These are phyloP conservation scores for Aspergillus hiratsukae DNA, from an alignment of 2,329 filamentous ascomycete species.

Conservation along the genomic window DNA sequence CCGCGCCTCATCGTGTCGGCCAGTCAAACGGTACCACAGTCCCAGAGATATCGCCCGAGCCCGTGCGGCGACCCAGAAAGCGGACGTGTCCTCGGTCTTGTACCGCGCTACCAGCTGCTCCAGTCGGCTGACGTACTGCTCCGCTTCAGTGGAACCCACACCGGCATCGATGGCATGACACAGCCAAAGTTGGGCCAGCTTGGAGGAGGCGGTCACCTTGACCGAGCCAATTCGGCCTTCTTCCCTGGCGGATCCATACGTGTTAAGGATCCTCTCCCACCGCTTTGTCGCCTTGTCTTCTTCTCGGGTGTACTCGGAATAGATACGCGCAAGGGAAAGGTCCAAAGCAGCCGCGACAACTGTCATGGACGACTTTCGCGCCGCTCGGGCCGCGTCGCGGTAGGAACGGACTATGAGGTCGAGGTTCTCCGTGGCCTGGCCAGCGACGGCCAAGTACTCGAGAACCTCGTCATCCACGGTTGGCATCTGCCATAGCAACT, in stretches of 20 bases:
- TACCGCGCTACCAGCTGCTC: slow-evolving; percentile 1
- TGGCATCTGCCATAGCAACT: neutral
- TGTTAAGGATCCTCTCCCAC: slow-evolving; percentile 9
- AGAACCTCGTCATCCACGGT: neutral
- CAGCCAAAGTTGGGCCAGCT: slow-evolving; percentile 2
- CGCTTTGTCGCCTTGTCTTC: slow-evolving; percentile 3
- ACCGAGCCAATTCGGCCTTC: neutral
- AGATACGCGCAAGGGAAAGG: slow-evolving; percentile 5
- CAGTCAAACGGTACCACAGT: slow-evolving; percentile 5
- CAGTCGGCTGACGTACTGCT: neutral
- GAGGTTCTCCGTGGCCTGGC: neutral
- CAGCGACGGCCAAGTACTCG: neutral
- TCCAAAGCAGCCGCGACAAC: slow-evolving; percentile 5
- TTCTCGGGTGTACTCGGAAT: slow-evolving; percentile 6
- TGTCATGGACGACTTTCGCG: slow-evolving; percentile 2
- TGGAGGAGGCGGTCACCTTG: slow-evolving; percentile 1
- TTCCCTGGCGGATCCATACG: slow-evolving; percentile 2
- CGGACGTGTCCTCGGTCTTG: neutral
- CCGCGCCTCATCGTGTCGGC: slow-evolving; percentile 1
- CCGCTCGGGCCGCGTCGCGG: neutral
- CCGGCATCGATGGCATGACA: slow-evolving; percentile 4
- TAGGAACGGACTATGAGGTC: slow-evolving; percentile 2
- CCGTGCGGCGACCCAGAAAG: neutral
- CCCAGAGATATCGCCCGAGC: slow-evolving; percentile 1
- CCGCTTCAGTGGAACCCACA: neutral